Conservation (phyloP, 768 basidiomycete species). For the Leccinum barrowsii region DNA sequence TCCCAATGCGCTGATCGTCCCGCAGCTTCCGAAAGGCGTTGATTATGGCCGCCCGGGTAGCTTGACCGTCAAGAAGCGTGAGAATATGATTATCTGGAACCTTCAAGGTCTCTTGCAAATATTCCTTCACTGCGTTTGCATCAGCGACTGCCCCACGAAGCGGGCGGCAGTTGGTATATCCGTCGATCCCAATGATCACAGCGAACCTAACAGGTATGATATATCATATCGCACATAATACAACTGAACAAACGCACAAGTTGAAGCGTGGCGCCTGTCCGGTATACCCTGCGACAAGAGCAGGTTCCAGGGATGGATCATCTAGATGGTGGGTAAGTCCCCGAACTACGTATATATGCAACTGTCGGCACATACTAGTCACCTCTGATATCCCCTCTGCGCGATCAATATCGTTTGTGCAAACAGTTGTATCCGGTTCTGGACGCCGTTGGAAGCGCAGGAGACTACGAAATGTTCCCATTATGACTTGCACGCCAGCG, state of each 20-base stretch:
- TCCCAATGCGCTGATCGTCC: constrained; percentile 20
- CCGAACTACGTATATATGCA: not conserved
- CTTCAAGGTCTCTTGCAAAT: constrained; percentile 26
- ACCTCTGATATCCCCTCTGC: too few relatives aligned
- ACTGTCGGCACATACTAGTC: not conserved
- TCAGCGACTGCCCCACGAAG: constrained; percentile 38
- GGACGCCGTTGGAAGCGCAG: too few relatives aligned
- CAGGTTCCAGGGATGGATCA: not conserved
- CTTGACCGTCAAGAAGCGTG: constrained; percentile 35
- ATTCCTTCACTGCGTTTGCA: constrained; percentile 36
- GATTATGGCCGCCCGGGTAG: constrained; percentile 37
- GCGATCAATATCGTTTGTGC: too few relatives aligned
- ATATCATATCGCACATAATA: not conserved
- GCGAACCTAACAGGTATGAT: constrained; percentile 23
- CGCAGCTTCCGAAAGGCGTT: constrained; percentile 20
- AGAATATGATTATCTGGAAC: constrained; percentile 34
- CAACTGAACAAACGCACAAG: not conserved
- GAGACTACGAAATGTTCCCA: too few relatives aligned
- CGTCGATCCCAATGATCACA: constrained; percentile 43
- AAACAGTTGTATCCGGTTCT: too few relatives aligned
- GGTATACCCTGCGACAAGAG: not conserved
- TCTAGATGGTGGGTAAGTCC: not conserved
- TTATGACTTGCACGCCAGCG: too few relatives aligned
- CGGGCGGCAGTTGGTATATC: constrained; percentile 28
- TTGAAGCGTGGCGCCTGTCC: not conserved